Percentiles rank a stretch among this genome's conserved stretches.
Evolutionary conservation across 306 rosid species (phyloP).

Genomic region (Casuarina glauca): DNA sequence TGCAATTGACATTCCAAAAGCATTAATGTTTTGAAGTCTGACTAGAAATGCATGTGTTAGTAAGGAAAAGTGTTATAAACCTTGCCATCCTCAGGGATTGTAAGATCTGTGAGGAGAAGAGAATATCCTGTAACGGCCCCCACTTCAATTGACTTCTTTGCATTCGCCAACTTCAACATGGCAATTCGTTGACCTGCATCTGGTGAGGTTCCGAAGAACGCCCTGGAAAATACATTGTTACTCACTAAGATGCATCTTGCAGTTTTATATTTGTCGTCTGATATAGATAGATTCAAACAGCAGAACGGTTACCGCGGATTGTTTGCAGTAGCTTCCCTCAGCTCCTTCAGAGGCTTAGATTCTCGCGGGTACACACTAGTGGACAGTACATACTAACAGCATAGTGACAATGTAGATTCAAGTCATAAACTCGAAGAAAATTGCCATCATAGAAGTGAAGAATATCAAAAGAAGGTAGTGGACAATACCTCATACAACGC

Average conservation of each 20-base stretch:
- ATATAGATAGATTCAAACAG: too few relatives aligned
- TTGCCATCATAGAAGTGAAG: not conserved
- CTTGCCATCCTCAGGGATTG: conserved; percentile 36
- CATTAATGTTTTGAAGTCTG: too few relatives aligned
- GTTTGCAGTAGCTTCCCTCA: conserved; percentile 36
- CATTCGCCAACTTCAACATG: conserved; percentile 30
- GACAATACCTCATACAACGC: not conserved
- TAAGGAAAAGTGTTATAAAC: not conserved
- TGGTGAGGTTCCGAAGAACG: conserved; percentile 20
- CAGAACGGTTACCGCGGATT: conserved; percentile 37
- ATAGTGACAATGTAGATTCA: not conserved
- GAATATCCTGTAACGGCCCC: conserved; percentile 47
- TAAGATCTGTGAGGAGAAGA: conserved; percentile 42
- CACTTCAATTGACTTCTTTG: conserved; percentile 44
- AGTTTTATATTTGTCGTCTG: not conserved
- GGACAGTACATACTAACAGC: conserved; percentile 53
- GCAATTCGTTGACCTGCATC: conserved; percentile 35
- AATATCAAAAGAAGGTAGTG: not conserved
- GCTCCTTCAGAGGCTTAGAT: conserved; percentile 48
- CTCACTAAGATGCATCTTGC: too few relatives aligned
- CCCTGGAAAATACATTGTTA: conserved; percentile 9
- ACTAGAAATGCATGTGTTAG: too few relatives aligned
- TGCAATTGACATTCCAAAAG: conserved; percentile 4
- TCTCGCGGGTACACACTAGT: conserved; percentile 69
- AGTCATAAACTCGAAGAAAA: not conserved